Evolutionary conservation across 1,284 basidiomycete genomes (phyloP), one percentile per base, ranked within the genome.

Genomic region (Trametes hirsuta): DNA sequence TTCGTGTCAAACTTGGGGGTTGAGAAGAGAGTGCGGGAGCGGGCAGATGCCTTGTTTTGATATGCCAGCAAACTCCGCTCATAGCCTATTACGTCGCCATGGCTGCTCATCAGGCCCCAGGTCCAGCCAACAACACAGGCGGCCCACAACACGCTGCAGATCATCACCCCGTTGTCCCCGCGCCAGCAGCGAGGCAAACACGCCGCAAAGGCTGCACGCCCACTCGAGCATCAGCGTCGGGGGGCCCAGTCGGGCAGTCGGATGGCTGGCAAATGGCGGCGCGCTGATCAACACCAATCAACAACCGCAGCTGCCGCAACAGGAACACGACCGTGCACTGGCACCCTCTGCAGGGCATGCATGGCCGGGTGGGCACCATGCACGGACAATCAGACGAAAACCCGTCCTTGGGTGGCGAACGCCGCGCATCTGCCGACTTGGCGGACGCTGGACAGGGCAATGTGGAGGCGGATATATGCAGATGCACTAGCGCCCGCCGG

Each of bases 1-100:
- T 84, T 83, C 75, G 82, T 85, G 81, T 82, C 83, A 84, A 88
- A 88, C 85, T 89, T 90, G 88, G 77, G 81, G 85, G 87, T 87
- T 85, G 79, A 79, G 78, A 79, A 82, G 83, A 84, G 81, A 75
- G 71, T 61, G 70, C 64, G 64, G 34, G 50, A 54, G 67, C 73
- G 76, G 69, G 66, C 68, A 74, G 66, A 62, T 64, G 69, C 59
- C 65, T 68, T 64, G 63, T 72, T 74, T 73, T 73, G 71, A 73
- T 71, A 66, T 63, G 63, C 57, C 65, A 54, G 61, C 61, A 56
- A 74, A 74, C 69, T 71, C 70, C 72, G 69, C 68, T 70, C 67
- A 63, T 64, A 60, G 63, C 66, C 65, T 66, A 69, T 70, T 71
- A 71, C 67, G 72, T 73, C 73, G 71, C 65, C 72, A 74, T 73